Base-by-base conservation (phyloP, 768 basidiomycete species). In the Rhizopogon vinicolor region DNA sequence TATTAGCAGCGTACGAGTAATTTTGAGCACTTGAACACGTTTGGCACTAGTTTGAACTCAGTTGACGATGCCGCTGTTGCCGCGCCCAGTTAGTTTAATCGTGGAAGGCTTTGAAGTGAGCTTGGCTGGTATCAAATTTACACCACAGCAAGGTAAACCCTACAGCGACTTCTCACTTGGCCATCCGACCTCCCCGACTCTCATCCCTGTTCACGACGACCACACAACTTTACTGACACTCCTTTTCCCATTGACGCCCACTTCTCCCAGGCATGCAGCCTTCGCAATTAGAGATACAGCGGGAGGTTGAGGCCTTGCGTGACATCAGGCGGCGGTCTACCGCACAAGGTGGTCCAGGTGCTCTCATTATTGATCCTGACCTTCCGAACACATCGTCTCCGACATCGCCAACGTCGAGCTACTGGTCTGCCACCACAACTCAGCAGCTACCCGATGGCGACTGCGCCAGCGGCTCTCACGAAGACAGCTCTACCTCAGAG, bases 341-440 rank as follows among this genome's bases (percentile, higher is more conserved):
- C 14, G 81, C 86, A 0, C 79, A 82, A 57, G 77, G 79, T 33
- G 83, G 84, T 9, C 93, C 91, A 57, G 91, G 91, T 40, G 86
- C 87, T 22, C 83, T 93, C 64, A 78, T 89, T 56, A 79, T 95
- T 53, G 94, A 97, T 72, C 93, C 93, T 62, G 94, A 97, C 82
- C 82, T 96, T 46, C 94, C 94, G 41, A 85, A 82, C 63, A 78
- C 84, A 59, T 77, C 85, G 2, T 78, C 87, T 0, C 78, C 85
- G 18, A 67, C 79, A 6, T 83, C 83, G 22, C 82, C 86, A 33
- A 81, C 81, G 25, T 59, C 77, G 44, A 72, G 68, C 56, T 82
- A 83, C 67, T 82, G 83, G 76, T 71, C 73, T 63, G 59, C 66
- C 67, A 65, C 67, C 63, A 33, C 63, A 62, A 56, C 68, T 29